These are phyloP conservation scores for Corymbia maculata DNA, from an alignment of 345 rosid species.

Conservation along the genomic window DNA sequence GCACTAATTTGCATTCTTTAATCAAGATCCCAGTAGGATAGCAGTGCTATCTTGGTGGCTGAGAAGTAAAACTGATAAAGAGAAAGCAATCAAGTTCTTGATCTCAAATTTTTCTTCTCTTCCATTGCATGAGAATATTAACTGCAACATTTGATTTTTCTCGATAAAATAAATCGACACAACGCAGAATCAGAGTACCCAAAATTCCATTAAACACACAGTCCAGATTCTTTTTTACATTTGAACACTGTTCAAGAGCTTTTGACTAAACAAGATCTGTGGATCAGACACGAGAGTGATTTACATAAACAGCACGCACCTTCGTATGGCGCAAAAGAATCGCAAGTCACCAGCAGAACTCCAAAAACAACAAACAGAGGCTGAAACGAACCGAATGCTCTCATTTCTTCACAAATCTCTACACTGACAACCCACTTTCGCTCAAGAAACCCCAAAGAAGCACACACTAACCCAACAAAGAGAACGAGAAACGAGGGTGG, in stretches of 20 bases:
- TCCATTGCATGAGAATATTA: neutral
- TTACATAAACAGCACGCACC: constrained; percentile 22
- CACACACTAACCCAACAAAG: neutral
- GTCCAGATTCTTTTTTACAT: constrained; percentile 2
- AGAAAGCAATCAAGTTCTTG: neutral
- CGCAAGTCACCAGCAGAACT: constrained; percentile 31
- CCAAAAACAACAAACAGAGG: constrained; percentile 32
- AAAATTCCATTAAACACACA: neutral
- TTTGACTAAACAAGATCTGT: constrained; percentile 47
- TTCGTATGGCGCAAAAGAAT: constrained; percentile 54
- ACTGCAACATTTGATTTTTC: neutral
- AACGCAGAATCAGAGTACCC: neutral
- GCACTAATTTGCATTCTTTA: neutral
- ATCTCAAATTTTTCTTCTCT: neutral
- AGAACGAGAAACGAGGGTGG: constrained; percentile 1
- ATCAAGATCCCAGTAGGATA: neutral
- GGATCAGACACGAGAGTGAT: neutral
- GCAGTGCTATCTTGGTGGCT: neutral
- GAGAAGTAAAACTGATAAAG: neutral
- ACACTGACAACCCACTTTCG: constrained; percentile 7
- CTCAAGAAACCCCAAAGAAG: constrained; percentile 1
- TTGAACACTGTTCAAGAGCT: neutral
- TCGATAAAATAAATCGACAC: neutral
- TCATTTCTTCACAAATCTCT: constrained; percentile 24
- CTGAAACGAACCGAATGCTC: constrained; percentile 14